A percentile compares a stretch with the other conserved stretches of the same genome.
These are phyloP conservation scores for Xylaria acuta DNA, from an alignment of 495 filamentous ascomycete genomes.

Conservation along the genomic window DNA sequence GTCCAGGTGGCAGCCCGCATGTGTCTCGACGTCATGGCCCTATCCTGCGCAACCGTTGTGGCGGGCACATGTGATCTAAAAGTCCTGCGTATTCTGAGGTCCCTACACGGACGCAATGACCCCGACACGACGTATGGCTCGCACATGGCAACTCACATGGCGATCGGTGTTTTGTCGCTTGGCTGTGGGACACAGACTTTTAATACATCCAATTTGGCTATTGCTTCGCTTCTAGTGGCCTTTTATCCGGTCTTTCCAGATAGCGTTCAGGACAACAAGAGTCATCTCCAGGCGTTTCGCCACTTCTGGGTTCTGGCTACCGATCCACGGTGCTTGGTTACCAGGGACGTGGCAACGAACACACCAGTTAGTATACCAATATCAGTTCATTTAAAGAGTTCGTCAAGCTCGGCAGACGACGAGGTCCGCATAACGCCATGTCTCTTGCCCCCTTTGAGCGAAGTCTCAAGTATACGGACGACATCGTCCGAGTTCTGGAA, in stretches of 20 bases:
- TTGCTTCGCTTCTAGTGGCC: conserved; percentile 84
- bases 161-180: conserved; percentile 88
- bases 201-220: conserved; percentile 84
- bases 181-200: conserved; percentile 92
- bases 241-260: conserved; percentile 94
- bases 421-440: conserved; percentile 67
- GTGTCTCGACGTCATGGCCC: conserved; percentile 83
- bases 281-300: conserved; percentile 94
- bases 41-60: conserved; percentile 89
- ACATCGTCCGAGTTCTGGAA: conserved; percentile 81
- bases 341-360: conserved; percentile 81
- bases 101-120: conserved; percentile 87
- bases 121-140: conserved; percentile 87
- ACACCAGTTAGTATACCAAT: conserved; percentile 79
- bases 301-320: conserved; percentile 97
- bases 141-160: conserved; percentile 90
- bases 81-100: conserved; percentile 87
- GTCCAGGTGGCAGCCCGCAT: conserved; percentile 82
- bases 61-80: conserved; percentile 90
- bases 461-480: conserved; percentile 71
- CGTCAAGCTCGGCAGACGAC: conserved; percentile 55
- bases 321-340: conserved; percentile 85
- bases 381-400: conserved; percentile 44
- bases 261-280: conserved; percentile 87
- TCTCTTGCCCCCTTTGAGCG: conserved; percentile 79